These are phyloP conservation scores for Kurtzmaniella quercitrusa DNA, from an alignment of 1,139 yeast species.

Conservation along the genomic window DNA sequence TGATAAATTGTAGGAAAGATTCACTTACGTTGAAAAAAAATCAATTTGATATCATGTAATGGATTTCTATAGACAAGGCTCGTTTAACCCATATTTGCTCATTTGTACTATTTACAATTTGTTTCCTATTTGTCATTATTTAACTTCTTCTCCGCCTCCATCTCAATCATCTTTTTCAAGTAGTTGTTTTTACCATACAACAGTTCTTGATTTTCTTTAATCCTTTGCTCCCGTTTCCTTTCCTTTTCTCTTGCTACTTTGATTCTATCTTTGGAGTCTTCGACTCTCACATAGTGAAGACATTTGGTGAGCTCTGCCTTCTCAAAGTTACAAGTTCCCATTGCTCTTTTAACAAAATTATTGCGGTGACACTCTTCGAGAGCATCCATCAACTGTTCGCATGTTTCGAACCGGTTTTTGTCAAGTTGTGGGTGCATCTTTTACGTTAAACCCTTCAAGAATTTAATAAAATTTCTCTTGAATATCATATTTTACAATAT, in stretches of 20 bases:
- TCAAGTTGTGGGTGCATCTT: conserved; percentile 48
- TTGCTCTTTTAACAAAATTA: conserved; percentile 66
- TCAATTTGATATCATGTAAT: neutral
- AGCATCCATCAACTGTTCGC: conserved; percentile 81
- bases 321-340: conserved; percentile 82
- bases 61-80: neutral
- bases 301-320: conserved; percentile 78
- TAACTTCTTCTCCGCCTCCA: conserved; percentile 19
- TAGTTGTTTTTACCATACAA: conserved; percentile 75
- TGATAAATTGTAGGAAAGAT: neutral
- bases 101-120: neutral
- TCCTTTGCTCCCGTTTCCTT: conserved; percentile 48
- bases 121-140: neutral
- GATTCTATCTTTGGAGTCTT: conserved; percentile 63
- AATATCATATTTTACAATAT: too few relatives aligned
- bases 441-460: too few relatives aligned
- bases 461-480: too few relatives aligned
- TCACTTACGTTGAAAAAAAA: too few relatives aligned
- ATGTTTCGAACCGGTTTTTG: conserved; percentile 47
- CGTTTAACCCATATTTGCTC: neutral
- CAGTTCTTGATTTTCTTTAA: conserved; percentile 68
- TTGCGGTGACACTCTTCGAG: conserved; percentile 84
- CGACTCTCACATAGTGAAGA: conserved; percentile 71
- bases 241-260: conserved; percentile 54
- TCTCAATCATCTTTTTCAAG: conserved; percentile 60